phyloP scores from a whole-genome alignment of 495 filamentous ascomycete species.

The Tuber indicum region DNA sequence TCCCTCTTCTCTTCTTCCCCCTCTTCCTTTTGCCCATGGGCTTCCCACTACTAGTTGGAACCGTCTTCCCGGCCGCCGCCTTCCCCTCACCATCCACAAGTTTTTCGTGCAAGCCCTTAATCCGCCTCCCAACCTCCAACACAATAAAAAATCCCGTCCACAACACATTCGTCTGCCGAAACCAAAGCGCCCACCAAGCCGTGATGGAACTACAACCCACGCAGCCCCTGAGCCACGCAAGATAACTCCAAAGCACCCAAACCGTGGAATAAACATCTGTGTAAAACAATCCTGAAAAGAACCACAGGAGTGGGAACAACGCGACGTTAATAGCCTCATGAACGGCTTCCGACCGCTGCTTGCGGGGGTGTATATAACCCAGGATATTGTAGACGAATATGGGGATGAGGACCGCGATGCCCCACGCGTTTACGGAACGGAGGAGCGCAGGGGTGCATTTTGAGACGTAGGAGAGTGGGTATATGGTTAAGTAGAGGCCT shows the following conservation, averaged over 20 bases:
- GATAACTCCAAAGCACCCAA: slow-evolving; percentile 60
- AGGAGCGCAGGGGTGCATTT: slow-evolving; percentile 49
- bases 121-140: slow-evolving; percentile 54
- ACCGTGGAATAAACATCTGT: slow-evolving; percentile 73
- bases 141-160: slow-evolving; percentile 89
- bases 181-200: slow-evolving; percentile 53
- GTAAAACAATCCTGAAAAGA: slow-evolving; percentile 91
- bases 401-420: slow-evolving; percentile 44
- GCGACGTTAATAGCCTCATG: slow-evolving; percentile 73
- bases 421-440: slow-evolving; percentile 50
- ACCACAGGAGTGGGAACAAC: slow-evolving; percentile 85
- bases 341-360: slow-evolving; percentile 24
- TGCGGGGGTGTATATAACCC: slow-evolving; percentile 18
- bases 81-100: slow-evolving; percentile 12
- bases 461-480: slow-evolving; percentile 51
- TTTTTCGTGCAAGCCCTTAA: slow-evolving; percentile 44
- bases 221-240: slow-evolving; percentile 52
- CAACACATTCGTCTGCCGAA: slow-evolving; percentile 93
- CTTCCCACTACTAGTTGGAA: slow-evolving; percentile 4
- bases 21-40: slow-evolving; percentile 16
- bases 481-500: slow-evolving; percentile 61
- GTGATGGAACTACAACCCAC: slow-evolving; percentile 30
- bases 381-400: slow-evolving; percentile 29
- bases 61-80: slow-evolving; percentile 3
- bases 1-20: slow-evolving; percentile 16